Evolutionary conservation across 768 basidiomycete genomes (phyloP), one percentile per base, ranked within the genome.

Genomic region (Phlegmacium glaucopus): DNA sequence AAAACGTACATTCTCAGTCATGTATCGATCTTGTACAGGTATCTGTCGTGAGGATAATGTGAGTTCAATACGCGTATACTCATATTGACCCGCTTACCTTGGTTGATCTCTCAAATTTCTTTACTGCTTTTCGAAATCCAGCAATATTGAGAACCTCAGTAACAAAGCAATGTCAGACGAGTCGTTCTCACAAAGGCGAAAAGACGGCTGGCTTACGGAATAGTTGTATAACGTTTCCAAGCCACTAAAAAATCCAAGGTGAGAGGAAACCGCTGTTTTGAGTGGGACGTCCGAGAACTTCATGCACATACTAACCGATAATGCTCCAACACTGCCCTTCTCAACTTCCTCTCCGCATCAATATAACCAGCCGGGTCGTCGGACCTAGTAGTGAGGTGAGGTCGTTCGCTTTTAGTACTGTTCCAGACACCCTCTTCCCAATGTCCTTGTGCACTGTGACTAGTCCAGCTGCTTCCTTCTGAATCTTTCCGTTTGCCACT

Each of bases 211-310:
- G 61, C 79, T 12, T 60, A 92, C 92, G 27, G 92, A 78, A 64
- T 95, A 99, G 60, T 91, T 91, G 56, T 92, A 89, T 51, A 99
- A 72, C 43, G 86, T 69, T 61, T 95, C 93, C 16, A 96, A 70
- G 9, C 79, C 86, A 13, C 91, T 88, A 57, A 11, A 18, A 39
- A 42, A 26, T 29, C 40, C 22, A 22, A 22, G 22, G 22, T 22
- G 22, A 22, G 22, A 22, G 22, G n/a, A n/a, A 22, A 22, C 22
- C 22, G 2, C 22, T 22, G 5, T 22, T 22, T 22, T 22, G 5
- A 22, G 22, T 22, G 22, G 22, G 22, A 22, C 22, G 22, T 22
- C 5, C 22, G 22, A 22, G 22, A 22, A 22, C 22, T n/a, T n/a
- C n/a, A n/a, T 22, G 35, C 17, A 45, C 45, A 16, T 13, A 58